Percentiles rank a stretch among this genome's conserved stretches.
phyloP scores from a whole-genome alignment of 2,329 filamentous ascomycete species.

The Cercospora nicotianae region DNA sequence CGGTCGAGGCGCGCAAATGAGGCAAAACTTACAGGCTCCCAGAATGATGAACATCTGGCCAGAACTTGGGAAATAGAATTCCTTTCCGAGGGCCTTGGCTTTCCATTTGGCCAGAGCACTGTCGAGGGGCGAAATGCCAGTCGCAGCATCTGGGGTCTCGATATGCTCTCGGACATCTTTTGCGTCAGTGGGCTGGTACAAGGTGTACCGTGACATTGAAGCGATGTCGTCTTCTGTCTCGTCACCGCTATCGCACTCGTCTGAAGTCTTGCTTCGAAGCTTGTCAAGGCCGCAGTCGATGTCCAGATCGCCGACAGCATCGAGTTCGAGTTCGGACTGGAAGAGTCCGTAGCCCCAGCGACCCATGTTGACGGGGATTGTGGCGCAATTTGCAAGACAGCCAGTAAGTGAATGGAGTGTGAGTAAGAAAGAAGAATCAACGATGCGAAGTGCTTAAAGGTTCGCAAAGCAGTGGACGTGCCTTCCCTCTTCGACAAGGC shows the following conservation, averaged over 20 bases:
- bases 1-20: too few species aligned
- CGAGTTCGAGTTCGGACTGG: constrained; percentile 23
- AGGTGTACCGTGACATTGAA: not conserved
- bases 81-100: not conserved
- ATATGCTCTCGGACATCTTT: not conserved
- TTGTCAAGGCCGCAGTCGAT: not conserved
- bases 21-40: constrained; percentile 3
- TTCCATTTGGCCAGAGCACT: not conserved
- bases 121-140: not conserved
- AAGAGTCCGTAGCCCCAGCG: constrained; percentile 22
- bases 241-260: not conserved
- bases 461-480: not conserved
- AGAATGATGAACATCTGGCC: not conserved
- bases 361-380: constrained; percentile 15
- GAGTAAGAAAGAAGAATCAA: not conserved
- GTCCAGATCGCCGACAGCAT: not conserved
- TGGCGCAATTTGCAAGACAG: too few species aligned
- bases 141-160: constrained; percentile 2
- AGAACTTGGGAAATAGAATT: not conserved
- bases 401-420: not conserved
- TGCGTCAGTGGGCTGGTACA: not conserved
- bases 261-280: not conserved
- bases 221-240: not conserved
- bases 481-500: not conserved
- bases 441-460: not conserved